Percentiles rank a stretch among this genome's conserved stretches.
These are phyloP conservation scores for Fagopyrum homotropicum DNA, from an alignment of 148 eudicot genomes.

Conservation along the genomic window DNA sequence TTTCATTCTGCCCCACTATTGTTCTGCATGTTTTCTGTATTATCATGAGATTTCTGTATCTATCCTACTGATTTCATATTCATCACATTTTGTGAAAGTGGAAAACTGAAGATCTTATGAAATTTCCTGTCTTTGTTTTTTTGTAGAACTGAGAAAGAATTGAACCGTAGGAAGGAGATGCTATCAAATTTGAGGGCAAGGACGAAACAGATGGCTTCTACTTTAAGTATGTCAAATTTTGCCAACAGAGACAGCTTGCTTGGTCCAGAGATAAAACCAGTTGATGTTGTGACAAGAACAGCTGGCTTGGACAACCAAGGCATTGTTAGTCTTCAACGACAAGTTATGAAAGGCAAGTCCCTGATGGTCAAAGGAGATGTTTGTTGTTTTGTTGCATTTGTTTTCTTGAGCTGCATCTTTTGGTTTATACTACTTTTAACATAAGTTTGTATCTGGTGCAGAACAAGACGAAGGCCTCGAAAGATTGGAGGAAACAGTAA, in stretches of 20 bases:
- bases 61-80: not conserved
- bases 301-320: constrained; percentile 74
- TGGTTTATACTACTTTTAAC: not conserved
- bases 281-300: constrained; percentile 66
- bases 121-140: constrained; percentile 9
- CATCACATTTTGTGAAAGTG: not conserved
- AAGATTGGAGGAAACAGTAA: constrained; percentile 74
- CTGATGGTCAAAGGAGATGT: not conserved
- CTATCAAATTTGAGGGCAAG: constrained; percentile 74
- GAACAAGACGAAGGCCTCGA: constrained; percentile 98
- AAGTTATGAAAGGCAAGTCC: constrained; percentile 81
- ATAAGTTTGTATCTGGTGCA: constrained; percentile 29
- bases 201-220: constrained; percentile 76
- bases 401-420: not conserved
- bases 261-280: constrained; percentile 74
- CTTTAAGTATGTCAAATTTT: constrained; percentile 84
- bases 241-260: constrained; percentile 85
- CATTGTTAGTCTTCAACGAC: constrained; percentile 82
- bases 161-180: constrained; percentile 77
- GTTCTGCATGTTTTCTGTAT: not conserved
- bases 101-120: not conserved
- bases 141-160: constrained; percentile 75
- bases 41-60: not conserved
- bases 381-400: not conserved
- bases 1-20: not conserved